Evolutionary conservation across 805 yeast genomes (phyloP).

Genomic region (Pichia paraexigua): DNA sequence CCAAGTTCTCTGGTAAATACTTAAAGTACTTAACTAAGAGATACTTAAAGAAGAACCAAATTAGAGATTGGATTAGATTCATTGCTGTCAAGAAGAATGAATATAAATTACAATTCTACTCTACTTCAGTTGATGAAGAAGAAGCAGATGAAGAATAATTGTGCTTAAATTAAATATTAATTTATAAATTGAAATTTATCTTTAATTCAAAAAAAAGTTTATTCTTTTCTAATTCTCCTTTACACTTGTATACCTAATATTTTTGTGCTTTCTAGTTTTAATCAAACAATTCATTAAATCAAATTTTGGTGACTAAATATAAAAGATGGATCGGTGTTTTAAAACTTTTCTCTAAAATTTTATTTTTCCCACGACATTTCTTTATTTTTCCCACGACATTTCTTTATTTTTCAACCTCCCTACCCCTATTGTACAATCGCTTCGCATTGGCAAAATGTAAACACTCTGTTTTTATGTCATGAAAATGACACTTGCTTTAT

Average conservation of each 20-base stretch:
- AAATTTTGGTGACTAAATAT: background rate
- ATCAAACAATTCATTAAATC: background rate
- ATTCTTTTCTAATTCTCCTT: conserved; percentile 3
- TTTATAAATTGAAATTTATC: background rate
- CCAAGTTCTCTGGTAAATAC: conserved; percentile 99
- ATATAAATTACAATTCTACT: conserved; percentile 98
- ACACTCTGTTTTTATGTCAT: background rate
- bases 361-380: background rate
- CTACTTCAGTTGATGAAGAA: conserved; percentile 90
- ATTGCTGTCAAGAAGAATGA: conserved; percentile 92
- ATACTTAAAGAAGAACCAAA: conserved; percentile 99
- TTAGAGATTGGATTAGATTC: conserved; percentile 99
- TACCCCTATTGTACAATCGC: background rate
- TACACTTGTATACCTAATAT: background rate
- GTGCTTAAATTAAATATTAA: conserved; percentile 8
- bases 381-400: background rate
- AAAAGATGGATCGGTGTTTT: background rate
- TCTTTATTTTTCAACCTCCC: background rate
- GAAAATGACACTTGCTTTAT: background rate
- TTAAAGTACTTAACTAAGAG: conserved; percentile 99
- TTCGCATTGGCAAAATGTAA: background rate
- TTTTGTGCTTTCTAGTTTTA: background rate
- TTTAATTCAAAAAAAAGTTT: conserved; percentile 4
- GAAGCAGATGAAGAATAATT: conserved; percentile 68
- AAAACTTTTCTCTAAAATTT: background rate